Conservation (phyloP, 164 flowering plant genomes). For the Cinnamomum chago region DNA sequence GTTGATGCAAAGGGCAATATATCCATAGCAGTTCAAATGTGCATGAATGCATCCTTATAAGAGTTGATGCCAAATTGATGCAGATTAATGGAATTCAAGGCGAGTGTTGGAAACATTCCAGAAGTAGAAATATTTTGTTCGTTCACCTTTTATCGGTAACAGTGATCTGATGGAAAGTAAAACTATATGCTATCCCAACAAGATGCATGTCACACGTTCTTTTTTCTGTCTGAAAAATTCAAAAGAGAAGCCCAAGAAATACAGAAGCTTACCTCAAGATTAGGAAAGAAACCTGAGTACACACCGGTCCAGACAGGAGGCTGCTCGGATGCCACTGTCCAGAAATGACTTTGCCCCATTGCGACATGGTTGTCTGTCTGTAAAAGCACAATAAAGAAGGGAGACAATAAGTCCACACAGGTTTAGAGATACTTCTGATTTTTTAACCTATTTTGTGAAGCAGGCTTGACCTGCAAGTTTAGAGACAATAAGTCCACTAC, state of each 20-base stretch:
- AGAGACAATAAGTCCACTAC: neutral
- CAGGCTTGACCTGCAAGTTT: neutral
- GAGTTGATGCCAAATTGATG: neutral
- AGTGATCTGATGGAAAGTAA: neutral
- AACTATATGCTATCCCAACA: neutral
- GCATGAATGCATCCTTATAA: neutral
- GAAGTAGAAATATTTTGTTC: too few relatives aligned
- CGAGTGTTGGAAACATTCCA: neutral
- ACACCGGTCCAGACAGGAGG: constrained; percentile 31
- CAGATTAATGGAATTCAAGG: neutral
- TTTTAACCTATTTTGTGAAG: neutral
- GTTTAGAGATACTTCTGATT: neutral
- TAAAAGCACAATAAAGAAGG: neutral
- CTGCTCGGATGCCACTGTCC: constrained; percentile 28
- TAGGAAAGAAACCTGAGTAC: constrained; percentile 40
- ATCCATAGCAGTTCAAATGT: neutral
- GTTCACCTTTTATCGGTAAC: neutral
- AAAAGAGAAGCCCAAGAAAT: neutral
- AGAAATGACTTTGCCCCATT: constrained; percentile 23
- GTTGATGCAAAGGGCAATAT: too few relatives aligned
- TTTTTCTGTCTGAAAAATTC: neutral
- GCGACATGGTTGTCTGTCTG: constrained; percentile 36
- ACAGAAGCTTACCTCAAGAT: constrained; percentile 36
- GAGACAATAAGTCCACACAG: neutral
- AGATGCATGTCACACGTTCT: neutral